Evolutionary conservation across 2,329 filamentous ascomycete genomes (phyloP).

Genomic region (Rhynchosporium secalis): DNA sequence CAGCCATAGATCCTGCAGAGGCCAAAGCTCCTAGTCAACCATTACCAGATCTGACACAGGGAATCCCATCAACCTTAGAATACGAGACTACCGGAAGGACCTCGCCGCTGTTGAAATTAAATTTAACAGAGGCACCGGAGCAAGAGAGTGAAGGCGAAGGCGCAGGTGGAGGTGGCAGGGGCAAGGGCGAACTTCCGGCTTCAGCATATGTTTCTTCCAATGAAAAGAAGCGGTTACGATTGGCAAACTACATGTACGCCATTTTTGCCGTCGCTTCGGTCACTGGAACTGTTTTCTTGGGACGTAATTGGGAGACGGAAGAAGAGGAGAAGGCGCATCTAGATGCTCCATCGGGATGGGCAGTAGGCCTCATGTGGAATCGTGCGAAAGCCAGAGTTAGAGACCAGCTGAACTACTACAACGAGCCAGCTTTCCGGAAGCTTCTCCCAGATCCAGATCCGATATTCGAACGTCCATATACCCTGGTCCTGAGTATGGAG

Average conservation of each 20-base stretch:
- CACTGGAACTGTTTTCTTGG: conserved; percentile 62
- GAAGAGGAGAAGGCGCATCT: conserved; percentile 69
- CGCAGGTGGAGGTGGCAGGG: conserved; percentile 50
- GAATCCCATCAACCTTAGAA: conserved; percentile 87
- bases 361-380: conserved; percentile 72
- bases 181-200: conserved; percentile 67
- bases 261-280: conserved; percentile 59
- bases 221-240: conserved; percentile 74
- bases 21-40: conserved; percentile 59
- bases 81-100: conserved; percentile 63
- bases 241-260: conserved; percentile 74
- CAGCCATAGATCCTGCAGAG: conserved; percentile 44
- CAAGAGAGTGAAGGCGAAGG: conserved; percentile 47
- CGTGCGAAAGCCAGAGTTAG: conserved; percentile 73
- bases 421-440: conserved; percentile 92
- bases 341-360: conserved; percentile 80
- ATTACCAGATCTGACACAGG: conserved; percentile 88
- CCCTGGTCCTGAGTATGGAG: conserved; percentile 87
- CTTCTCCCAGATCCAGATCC: conserved; percentile 82
- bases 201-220: conserved; percentile 88
- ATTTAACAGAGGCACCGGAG: conserved; percentile 49
- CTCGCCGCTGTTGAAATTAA: conserved; percentile 49
- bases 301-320: conserved; percentile 79
- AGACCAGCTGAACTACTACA: conserved; percentile 86
- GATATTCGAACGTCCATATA: conserved; percentile 81